Evolutionary conservation across 78 protist genomes (phyloP).

Genomic region (Capsaspora owczarzaki): DNA sequence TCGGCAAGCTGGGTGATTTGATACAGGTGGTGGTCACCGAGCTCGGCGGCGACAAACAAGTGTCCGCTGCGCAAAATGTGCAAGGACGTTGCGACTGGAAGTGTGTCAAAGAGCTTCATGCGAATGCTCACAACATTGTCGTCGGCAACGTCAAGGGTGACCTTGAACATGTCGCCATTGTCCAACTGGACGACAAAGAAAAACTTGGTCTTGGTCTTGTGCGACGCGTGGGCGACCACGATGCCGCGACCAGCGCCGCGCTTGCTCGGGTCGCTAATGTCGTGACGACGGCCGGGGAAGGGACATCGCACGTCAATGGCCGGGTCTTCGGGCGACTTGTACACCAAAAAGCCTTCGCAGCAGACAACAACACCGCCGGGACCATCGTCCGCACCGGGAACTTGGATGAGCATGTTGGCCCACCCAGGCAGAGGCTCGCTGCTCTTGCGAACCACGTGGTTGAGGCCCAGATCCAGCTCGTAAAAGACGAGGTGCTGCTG

Average conservation of each 20-base stretch:
- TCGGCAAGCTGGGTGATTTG: constrained; percentile 54
- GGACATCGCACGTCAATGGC: constrained; percentile 9
- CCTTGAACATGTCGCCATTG: constrained; percentile 86
- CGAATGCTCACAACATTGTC: constrained; percentile 44
- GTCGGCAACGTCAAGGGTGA: constrained; percentile 51
- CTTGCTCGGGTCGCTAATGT: background rate
- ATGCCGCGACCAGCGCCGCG: constrained; percentile 4
- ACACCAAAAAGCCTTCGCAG: constrained; percentile 29
- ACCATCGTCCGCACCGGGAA: constrained; percentile 91
- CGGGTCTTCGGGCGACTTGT: background rate
- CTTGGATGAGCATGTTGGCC: constrained; percentile 62
- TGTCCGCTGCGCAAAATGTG: constrained; percentile 62
- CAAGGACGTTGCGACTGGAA: constrained; percentile 66
- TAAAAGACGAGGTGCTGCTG: constrained; percentile 77
- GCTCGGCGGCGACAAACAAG: constrained; percentile 89
- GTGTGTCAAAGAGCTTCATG: constrained; percentile 82
- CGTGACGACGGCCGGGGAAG: constrained; percentile 53
- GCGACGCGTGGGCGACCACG: constrained; percentile 32
- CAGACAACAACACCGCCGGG: constrained; percentile 92
- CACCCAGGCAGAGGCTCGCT: constrained; percentile 53
- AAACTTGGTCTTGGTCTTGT: constrained; percentile 53
- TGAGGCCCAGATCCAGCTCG: constrained; percentile 96
- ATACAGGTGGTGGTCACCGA: constrained; percentile 75
- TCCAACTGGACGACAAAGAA: constrained; percentile 85
- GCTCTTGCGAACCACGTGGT: constrained; percentile 87